phyloP scores from a whole-genome alignment of 768 basidiomycete species.

The Suillus ampliporus region DNA sequence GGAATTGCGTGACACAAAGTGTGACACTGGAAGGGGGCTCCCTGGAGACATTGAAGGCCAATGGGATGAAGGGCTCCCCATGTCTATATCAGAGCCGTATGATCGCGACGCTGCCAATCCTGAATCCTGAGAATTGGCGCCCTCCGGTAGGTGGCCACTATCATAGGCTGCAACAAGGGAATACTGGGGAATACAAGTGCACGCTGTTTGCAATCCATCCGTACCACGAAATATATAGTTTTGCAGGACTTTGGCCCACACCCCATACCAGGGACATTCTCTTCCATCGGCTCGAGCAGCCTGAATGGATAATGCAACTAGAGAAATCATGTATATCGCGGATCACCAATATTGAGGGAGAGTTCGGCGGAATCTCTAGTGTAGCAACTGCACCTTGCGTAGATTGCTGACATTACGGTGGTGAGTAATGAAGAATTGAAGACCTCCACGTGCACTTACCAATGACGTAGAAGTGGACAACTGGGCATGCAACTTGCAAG shows the following conservation, averaged over 20 bases:
- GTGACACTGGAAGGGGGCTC: background rate
- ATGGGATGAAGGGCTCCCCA: background rate
- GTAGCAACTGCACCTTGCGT: background rate
- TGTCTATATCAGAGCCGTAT: background rate
- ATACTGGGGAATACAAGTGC: conserved; percentile 1
- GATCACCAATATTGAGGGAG: background rate
- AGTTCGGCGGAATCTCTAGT: background rate
- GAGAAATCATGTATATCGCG: background rate
- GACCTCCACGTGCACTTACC: background rate
- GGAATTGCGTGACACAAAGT: background rate
- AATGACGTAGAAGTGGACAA: background rate
- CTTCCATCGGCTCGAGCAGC: background rate
- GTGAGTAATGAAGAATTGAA: background rate
- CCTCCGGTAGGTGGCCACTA: background rate
- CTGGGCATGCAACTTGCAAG: background rate
- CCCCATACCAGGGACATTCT: conserved; percentile 11
- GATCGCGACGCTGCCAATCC: too few species aligned
- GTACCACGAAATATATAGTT: background rate
- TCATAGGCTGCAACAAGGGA: conserved; percentile 2
- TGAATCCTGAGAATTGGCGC: too few species aligned
- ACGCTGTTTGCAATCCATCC: background rate
- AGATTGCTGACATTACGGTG: background rate
- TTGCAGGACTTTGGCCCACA: conserved; percentile 3
- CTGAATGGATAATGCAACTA: background rate
- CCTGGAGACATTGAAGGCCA: background rate